A percentile compares a stretch with the other conserved stretches of the same genome.
phyloP scores from a whole-genome alignment of 2,329 filamentous ascomycete genomes.

The Sporothrix euskadiensis region DNA sequence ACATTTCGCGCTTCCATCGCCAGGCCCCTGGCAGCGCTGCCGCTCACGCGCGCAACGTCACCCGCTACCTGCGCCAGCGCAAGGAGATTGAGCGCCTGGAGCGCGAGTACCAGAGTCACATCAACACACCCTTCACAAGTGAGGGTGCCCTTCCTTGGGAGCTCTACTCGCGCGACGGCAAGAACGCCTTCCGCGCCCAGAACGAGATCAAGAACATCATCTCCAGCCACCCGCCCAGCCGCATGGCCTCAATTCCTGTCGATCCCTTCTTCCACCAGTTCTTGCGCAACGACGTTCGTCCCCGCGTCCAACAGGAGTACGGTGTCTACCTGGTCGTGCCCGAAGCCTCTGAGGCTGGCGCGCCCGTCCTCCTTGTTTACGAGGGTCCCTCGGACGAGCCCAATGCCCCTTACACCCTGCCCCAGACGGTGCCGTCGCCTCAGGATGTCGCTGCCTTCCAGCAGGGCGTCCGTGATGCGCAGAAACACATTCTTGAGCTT shows the following conservation, averaged over 20 bases:
- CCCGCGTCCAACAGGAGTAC: conserved; percentile 64
- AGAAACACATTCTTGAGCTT: conserved; percentile 58
- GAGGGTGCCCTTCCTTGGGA: conserved; percentile 79
- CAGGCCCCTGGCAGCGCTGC: conserved; percentile 71
- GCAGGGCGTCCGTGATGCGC: conserved; percentile 56
- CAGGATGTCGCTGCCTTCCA: conserved; percentile 56
- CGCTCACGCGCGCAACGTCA: conserved; percentile 79
- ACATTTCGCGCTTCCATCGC: conserved; percentile 76
- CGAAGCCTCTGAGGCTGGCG: conserved; percentile 58
- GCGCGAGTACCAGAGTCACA: conserved; percentile 76
- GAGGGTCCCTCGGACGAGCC: conserved; percentile 58
- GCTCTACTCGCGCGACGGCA: conserved; percentile 81
- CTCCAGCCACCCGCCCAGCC: conserved; percentile 69
- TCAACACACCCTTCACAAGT: conserved; percentile 72
- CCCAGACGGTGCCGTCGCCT: conserved; percentile 51
- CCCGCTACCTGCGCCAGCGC: conserved; percentile 81
- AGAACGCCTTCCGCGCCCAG: conserved; percentile 75
- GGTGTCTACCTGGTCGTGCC: conserved; percentile 75
- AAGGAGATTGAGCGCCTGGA: conserved; percentile 82
- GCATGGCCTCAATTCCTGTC: conserved; percentile 66
- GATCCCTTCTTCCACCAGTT: conserved; percentile 80
- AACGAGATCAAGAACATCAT: conserved; percentile 74
- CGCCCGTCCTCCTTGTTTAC: conserved; percentile 71
- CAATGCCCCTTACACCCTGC: conserved; percentile 53
- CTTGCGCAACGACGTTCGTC: conserved; percentile 63